Percentiles rank a stretch among this genome's conserved stretches.
Evolutionary conservation across 163 green algal genomes (phyloP).

Genomic region (Chlorella variabilis): DNA sequence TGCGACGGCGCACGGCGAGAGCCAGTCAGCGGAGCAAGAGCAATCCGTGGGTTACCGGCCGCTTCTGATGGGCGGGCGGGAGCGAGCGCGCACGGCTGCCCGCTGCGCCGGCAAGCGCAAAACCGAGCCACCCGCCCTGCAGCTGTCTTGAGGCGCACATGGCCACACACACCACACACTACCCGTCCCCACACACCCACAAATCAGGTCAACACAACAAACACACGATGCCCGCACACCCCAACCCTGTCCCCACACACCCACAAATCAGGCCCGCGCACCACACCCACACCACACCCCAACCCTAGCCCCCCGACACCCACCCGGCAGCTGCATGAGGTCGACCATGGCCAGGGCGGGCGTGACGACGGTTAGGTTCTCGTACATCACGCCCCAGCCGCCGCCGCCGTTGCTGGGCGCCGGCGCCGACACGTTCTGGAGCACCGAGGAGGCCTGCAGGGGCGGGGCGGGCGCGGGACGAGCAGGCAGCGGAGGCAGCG

Average conservation of each 20-base stretch:
- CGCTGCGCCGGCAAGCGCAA: no score
- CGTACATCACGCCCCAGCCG: neutral
- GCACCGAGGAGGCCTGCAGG: neutral
- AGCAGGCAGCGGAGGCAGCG: no score
- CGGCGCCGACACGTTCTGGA: neutral
- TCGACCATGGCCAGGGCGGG: neutral
- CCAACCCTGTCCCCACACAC: neutral
- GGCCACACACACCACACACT: no score
- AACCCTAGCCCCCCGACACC: neutral
- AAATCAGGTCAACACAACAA: no score
- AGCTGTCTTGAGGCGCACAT: no score
- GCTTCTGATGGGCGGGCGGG: no score
- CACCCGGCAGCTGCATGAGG: neutral
- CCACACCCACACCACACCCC: neutral
- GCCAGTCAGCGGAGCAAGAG: neutral
- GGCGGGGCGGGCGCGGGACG: no score
- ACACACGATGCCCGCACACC: no score
- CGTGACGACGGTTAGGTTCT: neutral
- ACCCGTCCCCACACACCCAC: no score
- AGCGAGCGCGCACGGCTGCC: no score
- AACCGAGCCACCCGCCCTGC: no score
- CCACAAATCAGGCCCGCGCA: neutral
- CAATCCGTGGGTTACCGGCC: neutral
- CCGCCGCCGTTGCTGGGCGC: neutral
- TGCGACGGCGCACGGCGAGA: neutral